Base-by-base conservation (phyloP, 1,284 basidiomycete species). In the Sporisorium reilianum region DNA sequence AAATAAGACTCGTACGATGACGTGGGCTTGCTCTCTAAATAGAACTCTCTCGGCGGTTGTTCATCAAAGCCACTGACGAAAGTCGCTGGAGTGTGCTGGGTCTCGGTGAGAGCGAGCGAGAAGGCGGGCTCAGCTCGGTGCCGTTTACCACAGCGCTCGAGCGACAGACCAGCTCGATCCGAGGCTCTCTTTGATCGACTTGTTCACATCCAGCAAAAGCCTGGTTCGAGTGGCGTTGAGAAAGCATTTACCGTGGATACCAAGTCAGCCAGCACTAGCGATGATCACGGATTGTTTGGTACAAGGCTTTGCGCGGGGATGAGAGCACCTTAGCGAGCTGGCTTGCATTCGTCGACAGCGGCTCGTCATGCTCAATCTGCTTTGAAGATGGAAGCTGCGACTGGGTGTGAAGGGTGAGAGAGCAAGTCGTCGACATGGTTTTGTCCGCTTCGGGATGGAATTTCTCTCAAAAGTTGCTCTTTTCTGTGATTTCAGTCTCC, bases 1-100 rank as follows among this genome's bases (percentile, higher is more conserved):
- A 45, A 57, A 62, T 54, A 54, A 46, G 56, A 50, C 58, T 61
- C 65, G 50, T 23, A 18, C 23, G 8, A 67, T 62, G 65, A 67
- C 58, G 65, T 67, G 52, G 59, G 8, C 32, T 20, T 28, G 16
- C 12, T 26, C 50, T 54, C 42, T 45, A 26, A 56, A 44, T 63
- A 63, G 48, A 63, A 48, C 55, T 46, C 22, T 23, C 25, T n/a
- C n/a, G n/a, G n/a, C n/a, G n/a, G n/a, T n/a, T n/a, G n/a, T n/a
- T n/a, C n/a, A n/a, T n/a, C n/a, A n/a, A 23, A 32, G 46, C 26
- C 42, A 41, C 40, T 41, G 20, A 41, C 41, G 51, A 45, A 51
- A 41, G 46, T 49, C 32, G 56, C 56, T 36, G 40, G 18, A 20
- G 20, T n/a, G 20, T 1, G 30, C 8, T n/a, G 4, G 48, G 5